Evolutionary conservation across 2,329 filamentous ascomycete species (phyloP).

Genomic region (Diaporthe velutina): DNA sequence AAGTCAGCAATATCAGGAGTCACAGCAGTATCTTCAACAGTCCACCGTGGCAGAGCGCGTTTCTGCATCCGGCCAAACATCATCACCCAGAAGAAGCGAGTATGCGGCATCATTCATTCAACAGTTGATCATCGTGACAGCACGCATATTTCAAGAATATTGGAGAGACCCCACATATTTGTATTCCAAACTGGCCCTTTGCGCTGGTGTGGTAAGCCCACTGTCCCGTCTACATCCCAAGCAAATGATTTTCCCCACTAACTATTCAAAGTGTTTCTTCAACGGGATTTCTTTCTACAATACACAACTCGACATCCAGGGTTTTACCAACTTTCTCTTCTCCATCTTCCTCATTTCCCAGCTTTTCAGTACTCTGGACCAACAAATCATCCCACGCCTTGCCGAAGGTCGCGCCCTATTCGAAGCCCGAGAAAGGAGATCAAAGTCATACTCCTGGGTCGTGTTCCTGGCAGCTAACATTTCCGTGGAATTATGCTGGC

Average conservation of each 20-base stretch:
- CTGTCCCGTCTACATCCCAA: too few species aligned
- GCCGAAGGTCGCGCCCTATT: constrained; percentile 83
- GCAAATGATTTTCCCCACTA: too few species aligned
- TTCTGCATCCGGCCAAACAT: too few species aligned
- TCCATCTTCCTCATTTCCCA: constrained; percentile 78
- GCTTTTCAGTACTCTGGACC: constrained; percentile 83
- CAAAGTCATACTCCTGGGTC: constrained; percentile 87
- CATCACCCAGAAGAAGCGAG: constrained; percentile 56
- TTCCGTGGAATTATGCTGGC: constrained; percentile 87
- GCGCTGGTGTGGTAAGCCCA: constrained; percentile 68
- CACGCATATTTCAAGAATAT: constrained; percentile 89
- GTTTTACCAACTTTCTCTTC: constrained; percentile 89
- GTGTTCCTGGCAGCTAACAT: constrained; percentile 88
- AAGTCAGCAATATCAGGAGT: too few species aligned
- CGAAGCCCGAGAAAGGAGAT: constrained; percentile 86
- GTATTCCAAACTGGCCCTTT: constrained; percentile 81
- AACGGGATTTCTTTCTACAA: constrained; percentile 86
- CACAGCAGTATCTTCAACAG: too few species aligned
- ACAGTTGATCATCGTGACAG: constrained; percentile 77
- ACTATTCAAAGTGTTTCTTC: constrained; percentile 69
- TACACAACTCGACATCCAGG: constrained; percentile 78
- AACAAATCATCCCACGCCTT: constrained; percentile 80
- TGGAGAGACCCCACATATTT: constrained; percentile 93
- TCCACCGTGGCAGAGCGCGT: too few species aligned
- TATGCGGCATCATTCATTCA: constrained; percentile 81